Evolutionary conservation across 2,329 filamentous ascomycete species (phyloP), one percentile per base, ranked within the genome.

Genomic region (Aspergillus clavatus): DNA sequence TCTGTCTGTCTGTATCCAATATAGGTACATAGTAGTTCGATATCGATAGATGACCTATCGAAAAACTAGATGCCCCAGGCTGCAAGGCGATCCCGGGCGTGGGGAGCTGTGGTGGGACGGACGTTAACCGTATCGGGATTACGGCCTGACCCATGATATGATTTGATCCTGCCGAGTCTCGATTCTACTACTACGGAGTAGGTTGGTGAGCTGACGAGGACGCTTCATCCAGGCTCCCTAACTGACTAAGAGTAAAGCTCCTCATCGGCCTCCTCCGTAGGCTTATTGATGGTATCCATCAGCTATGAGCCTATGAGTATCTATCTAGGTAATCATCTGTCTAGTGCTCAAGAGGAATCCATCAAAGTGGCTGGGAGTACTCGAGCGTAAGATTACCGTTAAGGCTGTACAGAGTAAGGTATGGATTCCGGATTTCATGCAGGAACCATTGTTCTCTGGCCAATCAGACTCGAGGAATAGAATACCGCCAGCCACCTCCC

Each of bases 401-500:
- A 35, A 19, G 31, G 26, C 22, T 18, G 26, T 39, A n/a, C n/a
- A n/a, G n/a, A n/a, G n/a, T n/a, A n/a, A n/a, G n/a, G n/a, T n/a
- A 39, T 27, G 3, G 5, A 39, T 16, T 19, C 21, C 5, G 38
- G n/a, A 39, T 39, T 16, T 39, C 38, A 39, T 39, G 38, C 38
- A 39, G 38, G 38, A 39, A 39, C 38, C 14, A n/a, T n/a, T n/a
- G 38, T 14, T 19, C 18, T 3, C 3, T 12, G 10, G 10, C 38
- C 38, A 39, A 39, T 39, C 23, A 27, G 2, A 18, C 7, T 7
- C 2, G 1, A 21, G 16, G 23, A 37, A 45, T 40, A 45, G 29
- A 36, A 31, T 45, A 27, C 24, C 26, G 22, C 35, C 49, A 51
- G 49, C 49, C 49, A 40, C 49, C 43, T 41, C 49, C 49, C 49